Evolutionary conservation across 106 monocot species (phyloP).

Genomic region (Alisma plantagoaquatica): DNA sequence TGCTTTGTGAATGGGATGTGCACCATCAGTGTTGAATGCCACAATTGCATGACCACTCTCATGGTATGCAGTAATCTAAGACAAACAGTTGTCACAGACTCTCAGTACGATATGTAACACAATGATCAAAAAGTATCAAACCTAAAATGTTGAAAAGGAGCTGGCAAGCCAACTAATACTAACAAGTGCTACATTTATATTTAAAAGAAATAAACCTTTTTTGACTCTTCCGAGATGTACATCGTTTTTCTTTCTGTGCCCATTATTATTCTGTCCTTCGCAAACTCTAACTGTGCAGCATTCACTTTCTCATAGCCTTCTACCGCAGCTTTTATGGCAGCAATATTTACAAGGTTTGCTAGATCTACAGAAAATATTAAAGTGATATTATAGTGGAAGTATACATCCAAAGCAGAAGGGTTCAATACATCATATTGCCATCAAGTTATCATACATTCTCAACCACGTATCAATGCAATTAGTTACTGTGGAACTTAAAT

Average conservation of each 20-base stretch:
- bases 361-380: slow-evolving; percentile 43
- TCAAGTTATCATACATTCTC: no score
- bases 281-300: slow-evolving; percentile 70
- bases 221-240: slow-evolving; percentile 87
- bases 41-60: slow-evolving; percentile 97
- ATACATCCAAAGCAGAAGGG: no score
- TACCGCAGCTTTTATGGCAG: slow-evolving; percentile 95
- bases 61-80: slow-evolving; percentile 94
- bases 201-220: slow-evolving; percentile 60
- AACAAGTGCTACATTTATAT: not conserved
- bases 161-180: no score
- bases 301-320: slow-evolving; percentile 74
- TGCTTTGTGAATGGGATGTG: slow-evolving; percentile 93
- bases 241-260: slow-evolving; percentile 91
- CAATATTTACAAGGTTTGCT: slow-evolving; percentile 94
- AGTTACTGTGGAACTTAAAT: no score
- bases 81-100: not conserved
- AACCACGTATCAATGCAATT: no score
- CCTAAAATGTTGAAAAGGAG: no score
- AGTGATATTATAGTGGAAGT: no score
- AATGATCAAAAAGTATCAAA: no score
- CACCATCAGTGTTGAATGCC: slow-evolving; percentile 89
- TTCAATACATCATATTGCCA: no score
- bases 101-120: no score
- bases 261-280: slow-evolving; percentile 95